Evolutionary conservation across 208 protist genomes (phyloP).

Genomic region (Vickermania ingenoplastis): DNA sequence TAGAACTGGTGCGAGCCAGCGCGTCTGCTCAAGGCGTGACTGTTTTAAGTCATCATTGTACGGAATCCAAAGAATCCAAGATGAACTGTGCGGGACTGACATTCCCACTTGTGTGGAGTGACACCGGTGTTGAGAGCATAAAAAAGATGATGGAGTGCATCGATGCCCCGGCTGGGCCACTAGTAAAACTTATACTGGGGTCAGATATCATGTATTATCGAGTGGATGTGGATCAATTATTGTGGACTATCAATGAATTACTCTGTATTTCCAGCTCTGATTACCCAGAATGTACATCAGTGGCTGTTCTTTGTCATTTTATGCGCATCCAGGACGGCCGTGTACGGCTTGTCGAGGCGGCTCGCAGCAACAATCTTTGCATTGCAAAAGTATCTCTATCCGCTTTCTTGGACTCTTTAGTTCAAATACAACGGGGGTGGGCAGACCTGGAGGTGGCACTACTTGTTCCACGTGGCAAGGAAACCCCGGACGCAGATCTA

Average conservation of each 20-base stretch:
- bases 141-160: conserved; percentile 4
- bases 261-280: neutral
- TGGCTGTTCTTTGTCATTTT: conserved; percentile 40
- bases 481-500: neutral
- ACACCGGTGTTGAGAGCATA: conserved; percentile 11
- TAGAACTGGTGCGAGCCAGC: conserved; percentile 25
- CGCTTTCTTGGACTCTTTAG: conserved; percentile 13
- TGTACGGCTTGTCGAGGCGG: conserved; percentile 14
- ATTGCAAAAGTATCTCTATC: conserved; percentile 27
- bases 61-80: too few relatives aligned
- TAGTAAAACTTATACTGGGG: conserved; percentile 29
- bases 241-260: conserved; percentile 26
- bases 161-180: neutral
- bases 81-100: conserved; percentile 12
- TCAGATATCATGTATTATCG: conserved; percentile 68
- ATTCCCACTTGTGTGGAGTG: conserved; percentile 30
- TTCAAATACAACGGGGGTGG: conserved; percentile 22
- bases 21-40: conserved; percentile 1
- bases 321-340: conserved; percentile 50
- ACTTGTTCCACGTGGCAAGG: conserved; percentile 5
- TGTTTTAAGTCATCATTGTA: conserved; percentile 5
- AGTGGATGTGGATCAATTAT: conserved; percentile 34
- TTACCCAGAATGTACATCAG: neutral
- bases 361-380: conserved; percentile 20
- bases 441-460: conserved; percentile 33